Evolutionary conservation across 2,329 filamentous ascomycete species (phyloP).

Genomic region (Salinomyces thailandicus): DNA sequence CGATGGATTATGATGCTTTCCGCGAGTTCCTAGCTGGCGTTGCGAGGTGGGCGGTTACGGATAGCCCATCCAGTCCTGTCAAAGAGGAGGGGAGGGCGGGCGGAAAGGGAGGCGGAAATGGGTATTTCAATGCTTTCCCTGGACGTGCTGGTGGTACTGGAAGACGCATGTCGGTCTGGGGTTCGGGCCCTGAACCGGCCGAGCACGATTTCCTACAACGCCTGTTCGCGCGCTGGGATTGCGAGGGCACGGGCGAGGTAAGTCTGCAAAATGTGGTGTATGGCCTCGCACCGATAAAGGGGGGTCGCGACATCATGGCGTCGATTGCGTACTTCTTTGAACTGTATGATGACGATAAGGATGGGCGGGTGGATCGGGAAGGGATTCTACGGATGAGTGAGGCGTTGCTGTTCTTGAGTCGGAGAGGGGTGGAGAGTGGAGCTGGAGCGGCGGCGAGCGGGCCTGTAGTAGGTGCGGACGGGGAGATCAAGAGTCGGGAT

Average conservation of each 20-base stretch:
- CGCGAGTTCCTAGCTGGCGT: constrained; percentile 81
- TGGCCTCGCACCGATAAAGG: constrained; percentile 83
- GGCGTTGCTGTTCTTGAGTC: constrained; percentile 80
- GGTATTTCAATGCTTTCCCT: constrained; percentile 38
- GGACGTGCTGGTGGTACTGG: constrained; percentile 11
- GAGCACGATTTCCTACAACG: constrained; percentile 91
- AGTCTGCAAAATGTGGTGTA: constrained; percentile 87
- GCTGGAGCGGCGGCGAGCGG: constrained; percentile 46
- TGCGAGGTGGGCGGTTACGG: constrained; percentile 85
- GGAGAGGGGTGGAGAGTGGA: constrained; percentile 60
- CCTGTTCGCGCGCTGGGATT: constrained; percentile 81
- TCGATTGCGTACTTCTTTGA: constrained; percentile 98
- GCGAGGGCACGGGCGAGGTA: constrained; percentile 56
- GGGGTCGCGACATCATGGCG: constrained; percentile 91
- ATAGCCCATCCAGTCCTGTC: constrained; percentile 56
- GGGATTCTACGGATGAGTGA: constrained; percentile 93
- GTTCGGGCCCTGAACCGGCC: constrained; percentile 57
- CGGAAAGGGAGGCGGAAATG: constrained; percentile 28
- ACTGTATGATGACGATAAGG: constrained; percentile 84
- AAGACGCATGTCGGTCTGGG: no score
- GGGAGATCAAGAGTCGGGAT: constrained; percentile 49
- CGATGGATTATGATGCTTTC: constrained; percentile 97
- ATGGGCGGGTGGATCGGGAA: constrained; percentile 87
- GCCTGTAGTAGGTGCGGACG: constrained; percentile 18
- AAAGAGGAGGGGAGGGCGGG: constrained; percentile 35